These are phyloP conservation scores for Pigoraptor vietnamica DNA, from an alignment of 78 protist species.

Conservation along the genomic window DNA sequence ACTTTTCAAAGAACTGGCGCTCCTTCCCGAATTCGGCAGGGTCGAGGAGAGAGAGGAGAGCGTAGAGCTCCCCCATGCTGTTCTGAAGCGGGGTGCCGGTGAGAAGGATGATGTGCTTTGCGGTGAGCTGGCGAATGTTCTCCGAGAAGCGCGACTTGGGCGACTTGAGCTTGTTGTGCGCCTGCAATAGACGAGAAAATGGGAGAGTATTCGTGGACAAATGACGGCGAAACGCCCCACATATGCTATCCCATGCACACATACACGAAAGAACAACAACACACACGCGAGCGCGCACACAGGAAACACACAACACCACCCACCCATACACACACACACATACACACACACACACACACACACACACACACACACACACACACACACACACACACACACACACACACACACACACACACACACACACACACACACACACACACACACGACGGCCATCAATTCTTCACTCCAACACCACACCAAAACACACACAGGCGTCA, in stretches of 20 bases:
- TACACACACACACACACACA: no score
- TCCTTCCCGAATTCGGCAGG: neutral
- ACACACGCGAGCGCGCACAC: no score
- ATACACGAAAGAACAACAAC: no score
- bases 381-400: no score
- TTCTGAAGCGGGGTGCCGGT: neutral
- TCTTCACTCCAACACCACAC: neutral
- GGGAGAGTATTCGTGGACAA: neutral
- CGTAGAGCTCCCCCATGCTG: neutral
- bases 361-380: no score
- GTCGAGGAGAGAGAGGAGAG: neutral
- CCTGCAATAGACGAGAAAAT: neutral
- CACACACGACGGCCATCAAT: neutral
- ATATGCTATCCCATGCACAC: no score
- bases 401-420: neutral
- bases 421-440: neutral
- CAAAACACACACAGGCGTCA: neutral
- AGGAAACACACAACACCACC: neutral
- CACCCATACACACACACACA: neutral
- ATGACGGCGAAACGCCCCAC: no score
- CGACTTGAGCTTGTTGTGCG: conserved; percentile 63
- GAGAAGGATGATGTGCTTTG: neutral
- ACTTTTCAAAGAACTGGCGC: neutral
- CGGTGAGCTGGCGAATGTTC: neutral
- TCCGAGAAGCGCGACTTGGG: neutral